Percentiles rank a stretch among this genome's conserved stretches.
phyloP scores from a whole-genome alignment of 1,284 basidiomycete species.

The Hymenochaete sp. region DNA sequence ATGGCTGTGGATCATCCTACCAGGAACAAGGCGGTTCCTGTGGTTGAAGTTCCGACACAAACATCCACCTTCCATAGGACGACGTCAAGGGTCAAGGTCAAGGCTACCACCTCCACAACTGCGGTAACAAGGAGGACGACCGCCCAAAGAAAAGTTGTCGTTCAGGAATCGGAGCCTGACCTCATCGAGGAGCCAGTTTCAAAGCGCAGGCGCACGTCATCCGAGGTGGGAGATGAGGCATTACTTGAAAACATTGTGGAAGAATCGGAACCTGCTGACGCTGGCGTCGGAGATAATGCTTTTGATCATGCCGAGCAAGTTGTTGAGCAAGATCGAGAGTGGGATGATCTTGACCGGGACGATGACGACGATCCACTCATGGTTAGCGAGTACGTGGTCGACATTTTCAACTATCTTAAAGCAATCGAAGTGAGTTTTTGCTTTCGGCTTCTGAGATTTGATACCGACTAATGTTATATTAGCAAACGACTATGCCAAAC shows the following conservation, averaged over 20 bases:
- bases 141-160: conserved; percentile 22
- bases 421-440: conserved; percentile 48
- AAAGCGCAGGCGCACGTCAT: conserved; percentile 70
- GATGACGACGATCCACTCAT: conserved; percentile 93
- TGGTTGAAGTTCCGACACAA: conserved; percentile 9
- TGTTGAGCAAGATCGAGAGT: conserved; percentile 47
- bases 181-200: conserved; percentile 36
- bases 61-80: conserved; percentile 19
- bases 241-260: conserved; percentile 25
- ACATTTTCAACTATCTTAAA: conserved; percentile 92
- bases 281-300: conserved; percentile 22
- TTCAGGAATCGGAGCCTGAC: conserved; percentile 25
- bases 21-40: conserved; percentile 7
- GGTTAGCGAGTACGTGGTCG: conserved; percentile 94
- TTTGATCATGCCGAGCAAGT: conserved; percentile 26
- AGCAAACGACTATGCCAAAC: conserved; percentile 80
- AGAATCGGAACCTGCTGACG: conserved; percentile 28
- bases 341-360: conserved; percentile 89
- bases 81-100: conserved; percentile 21
- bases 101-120: conserved; percentile 17
- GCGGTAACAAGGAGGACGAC: conserved; percentile 25
- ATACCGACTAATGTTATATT: conserved; percentile 4
- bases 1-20: conserved; percentile 47
- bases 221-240: conserved; percentile 52
- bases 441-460: conserved; percentile 9